phyloP scores from a whole-genome alignment of 2,329 filamentous ascomycete genomes.

The Verruconis gallopava region DNA sequence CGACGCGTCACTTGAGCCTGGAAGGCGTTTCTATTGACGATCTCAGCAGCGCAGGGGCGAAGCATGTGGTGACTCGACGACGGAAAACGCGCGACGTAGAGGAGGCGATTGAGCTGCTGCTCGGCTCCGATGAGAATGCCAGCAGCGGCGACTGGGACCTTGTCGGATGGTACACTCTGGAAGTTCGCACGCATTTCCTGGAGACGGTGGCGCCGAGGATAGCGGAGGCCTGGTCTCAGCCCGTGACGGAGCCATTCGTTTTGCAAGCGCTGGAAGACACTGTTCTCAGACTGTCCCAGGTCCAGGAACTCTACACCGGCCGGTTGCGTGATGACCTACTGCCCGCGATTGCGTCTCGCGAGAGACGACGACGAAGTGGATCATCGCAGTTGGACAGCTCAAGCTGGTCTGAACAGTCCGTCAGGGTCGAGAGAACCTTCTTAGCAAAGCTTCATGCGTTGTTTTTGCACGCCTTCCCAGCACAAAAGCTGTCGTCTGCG shows the following conservation, averaged over 20 bases:
- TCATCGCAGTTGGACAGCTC: too few relatives aligned
- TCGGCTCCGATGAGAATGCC: conserved; percentile 22
- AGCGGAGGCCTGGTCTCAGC: conserved; percentile 20
- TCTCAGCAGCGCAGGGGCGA: conserved; percentile 2
- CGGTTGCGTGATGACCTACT: conserved; percentile 10
- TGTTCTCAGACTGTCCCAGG: conserved; percentile 24
- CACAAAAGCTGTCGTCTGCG: conserved; percentile 39
- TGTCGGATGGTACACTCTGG: conserved; percentile 33
- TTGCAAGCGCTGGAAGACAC: conserved; percentile 6
- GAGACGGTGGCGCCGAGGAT: conserved; percentile 19
- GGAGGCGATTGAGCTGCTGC: conserved; percentile 24
- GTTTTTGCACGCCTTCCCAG: conserved; percentile 47
- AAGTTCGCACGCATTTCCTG: conserved; percentile 30
- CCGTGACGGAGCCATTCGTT: too few relatives aligned
- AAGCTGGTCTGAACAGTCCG: not conserved
- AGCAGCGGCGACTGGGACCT: conserved; percentile 13
- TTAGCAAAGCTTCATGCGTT: conserved; percentile 50
- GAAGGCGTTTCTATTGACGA: conserved; percentile 13
- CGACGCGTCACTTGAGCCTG: conserved; percentile 30
- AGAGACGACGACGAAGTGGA: not conserved
- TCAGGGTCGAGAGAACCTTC: not conserved
- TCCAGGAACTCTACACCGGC: conserved; percentile 2
- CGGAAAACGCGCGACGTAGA: conserved; percentile 18
- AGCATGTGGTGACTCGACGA: conserved; percentile 14
- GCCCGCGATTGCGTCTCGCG: conserved; percentile 12